Evolutionary conservation across 2,329 filamentous ascomycete genomes (phyloP).

Genomic region (Monilinia laxa): DNA sequence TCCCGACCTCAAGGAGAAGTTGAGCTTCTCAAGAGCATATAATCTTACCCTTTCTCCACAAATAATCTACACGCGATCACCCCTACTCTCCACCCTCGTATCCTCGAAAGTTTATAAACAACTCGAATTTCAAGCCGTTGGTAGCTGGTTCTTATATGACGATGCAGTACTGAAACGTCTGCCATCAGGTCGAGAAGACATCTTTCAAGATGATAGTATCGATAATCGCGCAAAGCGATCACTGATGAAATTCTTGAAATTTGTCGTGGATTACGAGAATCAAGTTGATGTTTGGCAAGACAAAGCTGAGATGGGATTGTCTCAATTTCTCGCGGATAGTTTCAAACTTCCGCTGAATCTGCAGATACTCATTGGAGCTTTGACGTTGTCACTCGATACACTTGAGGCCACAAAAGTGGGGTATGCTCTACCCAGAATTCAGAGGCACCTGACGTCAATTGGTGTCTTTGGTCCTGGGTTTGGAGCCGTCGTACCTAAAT

Average conservation of each 20-base stretch:
- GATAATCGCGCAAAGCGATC: constrained; percentile 78
- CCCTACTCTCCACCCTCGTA: constrained; percentile 76
- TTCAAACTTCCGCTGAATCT: constrained; percentile 69
- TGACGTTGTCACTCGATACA: constrained; percentile 70
- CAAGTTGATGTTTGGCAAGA: constrained; percentile 59
- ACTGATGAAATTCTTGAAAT: constrained; percentile 92
- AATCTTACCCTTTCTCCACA: constrained; percentile 82
- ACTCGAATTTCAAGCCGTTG: constrained; percentile 89
- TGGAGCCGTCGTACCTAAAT: constrained; percentile 86
- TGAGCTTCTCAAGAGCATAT: constrained; percentile 71
- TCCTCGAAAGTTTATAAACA: constrained; percentile 85
- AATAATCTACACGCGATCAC: constrained; percentile 79
- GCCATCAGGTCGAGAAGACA: constrained; percentile 86
- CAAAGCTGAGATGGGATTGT: constrained; percentile 55
- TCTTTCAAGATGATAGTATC: constrained; percentile 77
- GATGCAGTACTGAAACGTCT: constrained; percentile 60
- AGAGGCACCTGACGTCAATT: constrained; percentile 80
- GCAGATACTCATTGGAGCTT: constrained; percentile 62
- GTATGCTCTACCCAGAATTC: constrained; percentile 70
- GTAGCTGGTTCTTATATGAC: constrained; percentile 80
- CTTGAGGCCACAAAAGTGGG: constrained; percentile 55
- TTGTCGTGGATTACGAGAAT: constrained; percentile 71
- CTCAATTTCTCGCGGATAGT: constrained; percentile 57
- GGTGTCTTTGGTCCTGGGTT: constrained; percentile 87
- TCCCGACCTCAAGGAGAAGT: constrained; percentile 39